These are phyloP conservation scores for Cutaneotrichosporon mucoides DNA, from an alignment of 1,284 basidiomycete species.

Conservation along the genomic window DNA sequence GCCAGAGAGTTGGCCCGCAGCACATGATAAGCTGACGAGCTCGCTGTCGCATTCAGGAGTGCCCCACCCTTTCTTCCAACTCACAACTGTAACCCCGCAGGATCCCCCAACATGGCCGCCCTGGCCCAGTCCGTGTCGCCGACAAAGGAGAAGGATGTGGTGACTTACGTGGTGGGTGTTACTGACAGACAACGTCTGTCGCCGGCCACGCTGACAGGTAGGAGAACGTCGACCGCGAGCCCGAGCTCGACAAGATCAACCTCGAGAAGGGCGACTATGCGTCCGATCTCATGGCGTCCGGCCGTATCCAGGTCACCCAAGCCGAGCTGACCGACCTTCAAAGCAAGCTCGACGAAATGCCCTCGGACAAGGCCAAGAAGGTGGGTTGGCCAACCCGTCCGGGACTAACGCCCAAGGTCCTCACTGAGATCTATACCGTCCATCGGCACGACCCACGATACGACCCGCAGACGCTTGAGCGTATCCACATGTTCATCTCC, in stretches of 20 bases:
- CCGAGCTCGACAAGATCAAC: background rate
- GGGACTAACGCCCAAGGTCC: constrained; percentile 1
- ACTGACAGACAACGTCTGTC: too few species aligned
- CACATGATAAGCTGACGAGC: too few species aligned
- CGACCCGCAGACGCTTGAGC: constrained; percentile 9
- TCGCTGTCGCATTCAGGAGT: too few species aligned
- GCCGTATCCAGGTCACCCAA: constrained; percentile 13
- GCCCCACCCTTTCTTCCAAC: too few species aligned
- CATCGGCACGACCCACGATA: constrained; percentile 18
- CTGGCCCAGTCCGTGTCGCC: background rate
- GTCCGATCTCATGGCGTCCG: constrained; percentile 5
- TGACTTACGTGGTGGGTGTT: constrained; percentile 1
- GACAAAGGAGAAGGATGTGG: constrained; percentile 4
- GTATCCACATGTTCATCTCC: constrained; percentile 14
- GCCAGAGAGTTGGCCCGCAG: too few species aligned
- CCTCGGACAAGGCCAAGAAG: constrained; percentile 8
- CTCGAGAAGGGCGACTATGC: constrained; percentile 4
- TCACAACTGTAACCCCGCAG: background rate
- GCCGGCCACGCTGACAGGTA: background rate
- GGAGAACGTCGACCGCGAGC: background rate
- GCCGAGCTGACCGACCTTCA: constrained; percentile 12
- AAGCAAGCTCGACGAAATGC: constrained; percentile 8
- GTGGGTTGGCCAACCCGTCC: background rate
- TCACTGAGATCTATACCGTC: constrained; percentile 6
- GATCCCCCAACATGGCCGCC: background rate